Evolutionary conservation across 306 rosid species (phyloP).

Genomic region (Dalbergia cultrata): DNA sequence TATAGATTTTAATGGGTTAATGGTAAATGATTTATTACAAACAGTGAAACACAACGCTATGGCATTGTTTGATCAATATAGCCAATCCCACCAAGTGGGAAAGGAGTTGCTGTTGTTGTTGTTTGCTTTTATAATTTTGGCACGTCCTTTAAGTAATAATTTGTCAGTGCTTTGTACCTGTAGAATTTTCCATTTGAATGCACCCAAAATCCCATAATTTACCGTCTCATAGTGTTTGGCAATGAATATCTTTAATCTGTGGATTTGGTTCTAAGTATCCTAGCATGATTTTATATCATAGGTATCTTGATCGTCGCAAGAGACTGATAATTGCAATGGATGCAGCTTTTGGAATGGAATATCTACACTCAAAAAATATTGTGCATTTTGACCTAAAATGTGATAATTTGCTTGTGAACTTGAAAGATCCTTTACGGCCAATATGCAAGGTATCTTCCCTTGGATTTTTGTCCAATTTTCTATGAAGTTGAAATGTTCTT

Average conservation of each 20-base stretch:
- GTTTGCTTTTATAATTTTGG: neutral
- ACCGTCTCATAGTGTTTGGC: neutral
- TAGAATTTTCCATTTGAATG: no score
- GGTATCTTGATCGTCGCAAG: constrained; percentile 93
- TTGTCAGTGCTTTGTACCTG: neutral
- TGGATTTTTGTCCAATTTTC: constrained; percentile 22
- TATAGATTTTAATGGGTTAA: no score
- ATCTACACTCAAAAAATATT: constrained; percentile 90
- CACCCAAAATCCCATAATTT: neutral
- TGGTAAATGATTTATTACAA: no score
- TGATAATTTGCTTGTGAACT: constrained; percentile 91
- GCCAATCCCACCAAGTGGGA: no score
- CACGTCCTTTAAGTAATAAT: neutral
- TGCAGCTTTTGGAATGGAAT: constrained; percentile 99
- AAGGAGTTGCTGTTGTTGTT: no score
- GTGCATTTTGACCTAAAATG: constrained; percentile 97
- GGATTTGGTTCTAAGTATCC: constrained; percentile 12
- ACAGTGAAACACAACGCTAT: no score
- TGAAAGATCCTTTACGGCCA: constrained; percentile 88
- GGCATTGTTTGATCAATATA: no score
- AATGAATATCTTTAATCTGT: constrained; percentile 14
- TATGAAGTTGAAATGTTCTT: neutral
- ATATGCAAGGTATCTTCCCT: constrained; percentile 79
- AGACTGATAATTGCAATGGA: constrained; percentile 94
- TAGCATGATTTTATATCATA: constrained; percentile 46